Conservation (phyloP, 495 filamentous ascomycete species). For the Viridothelium virens region DNA sequence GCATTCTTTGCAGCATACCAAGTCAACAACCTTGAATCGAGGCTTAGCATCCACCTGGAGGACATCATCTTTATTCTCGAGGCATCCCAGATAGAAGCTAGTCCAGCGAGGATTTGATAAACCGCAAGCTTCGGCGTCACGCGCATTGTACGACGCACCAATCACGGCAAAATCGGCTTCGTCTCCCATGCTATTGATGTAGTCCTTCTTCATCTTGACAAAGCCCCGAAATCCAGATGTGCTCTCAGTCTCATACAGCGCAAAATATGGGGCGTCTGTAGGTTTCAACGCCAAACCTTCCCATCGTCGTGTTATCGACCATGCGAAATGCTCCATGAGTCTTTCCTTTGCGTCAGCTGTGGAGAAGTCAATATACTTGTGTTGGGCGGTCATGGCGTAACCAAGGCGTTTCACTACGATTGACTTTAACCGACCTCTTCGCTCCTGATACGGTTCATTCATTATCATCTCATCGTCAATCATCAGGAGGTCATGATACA, state of each 20-base stretch:
- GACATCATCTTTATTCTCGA: constrained; percentile 63
- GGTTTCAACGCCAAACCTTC: constrained; percentile 79
- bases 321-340: constrained; percentile 56
- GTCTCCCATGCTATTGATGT: constrained; percentile 71
- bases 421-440: constrained; percentile 51
- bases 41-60: constrained; percentile 46
- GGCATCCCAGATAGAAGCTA: constrained; percentile 69
- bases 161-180: constrained; percentile 73
- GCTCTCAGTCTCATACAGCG: constrained; percentile 20
- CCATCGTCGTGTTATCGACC: constrained; percentile 53
- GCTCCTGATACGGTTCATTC: constrained; percentile 49
- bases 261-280: constrained; percentile 67
- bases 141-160: constrained; percentile 58
- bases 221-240: constrained; percentile 41
- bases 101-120: constrained; percentile 57
- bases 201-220: constrained; percentile 89
- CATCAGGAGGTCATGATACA: constrained; percentile 72
- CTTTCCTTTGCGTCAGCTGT: constrained; percentile 34
- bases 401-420: constrained; percentile 51
- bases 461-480: constrained; percentile 62
- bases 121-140: constrained; percentile 44
- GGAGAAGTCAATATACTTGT: constrained; percentile 56
- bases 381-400: constrained; percentile 51
- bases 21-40: constrained; percentile 56
- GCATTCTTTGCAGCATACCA: constrained; percentile 41